phyloP scores from a whole-genome alignment of 176 grass and related monocot genomes.

The Aegilops speltoides region DNA sequence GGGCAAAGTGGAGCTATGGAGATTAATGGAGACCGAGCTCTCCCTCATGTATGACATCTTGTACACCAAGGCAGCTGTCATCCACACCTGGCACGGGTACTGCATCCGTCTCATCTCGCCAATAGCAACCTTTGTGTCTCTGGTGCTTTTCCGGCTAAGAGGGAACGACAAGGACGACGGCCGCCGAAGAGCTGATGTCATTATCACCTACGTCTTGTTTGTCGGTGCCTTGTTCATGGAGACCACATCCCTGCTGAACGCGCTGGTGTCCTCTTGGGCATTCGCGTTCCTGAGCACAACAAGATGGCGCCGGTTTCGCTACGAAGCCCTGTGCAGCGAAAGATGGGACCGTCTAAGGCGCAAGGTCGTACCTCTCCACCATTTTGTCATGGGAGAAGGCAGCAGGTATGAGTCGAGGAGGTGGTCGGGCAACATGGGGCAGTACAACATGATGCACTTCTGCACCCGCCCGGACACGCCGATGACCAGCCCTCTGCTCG shows the following conservation, averaged over 20 bases:
- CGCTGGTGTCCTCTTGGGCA: not conserved
- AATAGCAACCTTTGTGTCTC: not conserved
- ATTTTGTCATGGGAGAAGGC: too few relatives aligned
- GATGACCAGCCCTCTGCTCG: too few relatives aligned
- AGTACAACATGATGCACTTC: not conserved
- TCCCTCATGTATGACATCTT: too few relatives aligned
- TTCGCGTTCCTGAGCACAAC: not conserved
- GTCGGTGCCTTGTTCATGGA: slow-evolving; percentile 21
- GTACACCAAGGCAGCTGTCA: too few relatives aligned
- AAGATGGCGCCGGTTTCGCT: not conserved
- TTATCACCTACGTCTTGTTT: slow-evolving; percentile 37
- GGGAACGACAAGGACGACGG: not conserved
- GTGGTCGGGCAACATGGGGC: not conserved
- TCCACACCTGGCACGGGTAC: too few relatives aligned
- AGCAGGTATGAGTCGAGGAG: not conserved
- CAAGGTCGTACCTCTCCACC: too few relatives aligned
- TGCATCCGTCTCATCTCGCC: not conserved
- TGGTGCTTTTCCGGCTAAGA: not conserved
- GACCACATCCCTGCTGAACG: slow-evolving; percentile 12
- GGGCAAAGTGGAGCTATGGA: too few relatives aligned
- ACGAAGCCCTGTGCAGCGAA: not conserved
- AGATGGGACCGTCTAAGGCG: not conserved
- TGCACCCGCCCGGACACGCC: not conserved
- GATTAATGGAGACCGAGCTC: slow-evolving; percentile 25
- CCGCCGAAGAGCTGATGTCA: slow-evolving; percentile 19